Conservation (phyloP, 2,329 filamentous ascomycete species). For the Fusarium setosum region DNA sequence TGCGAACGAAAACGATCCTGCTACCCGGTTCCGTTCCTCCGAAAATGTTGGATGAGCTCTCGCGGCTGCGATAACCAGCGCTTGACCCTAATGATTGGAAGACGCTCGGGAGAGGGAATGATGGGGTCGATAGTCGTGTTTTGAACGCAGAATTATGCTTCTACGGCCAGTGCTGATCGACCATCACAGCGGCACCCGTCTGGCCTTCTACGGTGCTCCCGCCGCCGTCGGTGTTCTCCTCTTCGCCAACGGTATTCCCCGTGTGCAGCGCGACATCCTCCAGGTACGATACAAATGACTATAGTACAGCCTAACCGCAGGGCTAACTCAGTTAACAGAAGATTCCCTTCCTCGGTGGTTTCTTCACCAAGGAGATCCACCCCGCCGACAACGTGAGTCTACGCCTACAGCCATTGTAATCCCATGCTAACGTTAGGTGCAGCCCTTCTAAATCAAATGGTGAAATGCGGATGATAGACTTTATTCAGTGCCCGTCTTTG, state of each 20-base stretch:
- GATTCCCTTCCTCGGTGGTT: slow-evolving; percentile 63
- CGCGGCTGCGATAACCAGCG: neutral
- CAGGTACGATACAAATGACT: slow-evolving; percentile 54
- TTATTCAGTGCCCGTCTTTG: slow-evolving; percentile 41
- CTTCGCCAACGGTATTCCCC: slow-evolving; percentile 71
- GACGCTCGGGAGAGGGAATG: neutral
- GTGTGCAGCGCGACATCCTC: slow-evolving; percentile 69
- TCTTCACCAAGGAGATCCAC: slow-evolving; percentile 65
- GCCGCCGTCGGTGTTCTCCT: slow-evolving; percentile 69
- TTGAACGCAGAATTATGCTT: neutral
- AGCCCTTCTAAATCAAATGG: slow-evolving; percentile 55
- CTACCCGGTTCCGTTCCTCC: slow-evolving; percentile 37
- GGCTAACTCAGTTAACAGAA: slow-evolving; percentile 55
- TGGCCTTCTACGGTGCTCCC: slow-evolving; percentile 67
- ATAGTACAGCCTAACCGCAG: neutral
- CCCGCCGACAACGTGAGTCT: slow-evolving; percentile 72
- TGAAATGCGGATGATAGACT: slow-evolving; percentile 42
- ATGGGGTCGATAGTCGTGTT: neutral
- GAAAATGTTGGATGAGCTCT: slow-evolving; percentile 12
- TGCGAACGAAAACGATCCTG: slow-evolving; percentile 16
- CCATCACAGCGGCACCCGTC: slow-evolving; percentile 59
- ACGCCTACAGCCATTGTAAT: too few relatives aligned
- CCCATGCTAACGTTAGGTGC: slow-evolving; percentile 34
- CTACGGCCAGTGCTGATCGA: slow-evolving; percentile 22
- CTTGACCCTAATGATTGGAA: neutral